Percentiles rank a stretch among this genome's conserved stretches.
Evolutionary conservation across 441 rosid species (phyloP).

Genomic region (Corymbia calophylla): DNA sequence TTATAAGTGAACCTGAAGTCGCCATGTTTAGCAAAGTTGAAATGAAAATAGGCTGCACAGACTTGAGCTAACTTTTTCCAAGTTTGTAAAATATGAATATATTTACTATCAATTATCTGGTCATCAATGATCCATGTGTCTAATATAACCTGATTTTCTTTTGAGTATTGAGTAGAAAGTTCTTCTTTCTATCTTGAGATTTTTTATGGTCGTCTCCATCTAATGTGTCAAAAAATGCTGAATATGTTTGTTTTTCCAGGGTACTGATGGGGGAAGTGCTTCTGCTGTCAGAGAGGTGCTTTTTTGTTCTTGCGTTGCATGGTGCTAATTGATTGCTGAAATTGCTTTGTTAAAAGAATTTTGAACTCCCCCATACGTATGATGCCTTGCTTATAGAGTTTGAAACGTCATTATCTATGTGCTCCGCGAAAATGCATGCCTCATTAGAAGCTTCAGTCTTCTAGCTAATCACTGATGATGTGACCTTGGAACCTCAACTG

Average conservation of each 20-base stretch:
- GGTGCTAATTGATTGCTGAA: neutral
- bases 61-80: neutral
- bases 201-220: neutral
- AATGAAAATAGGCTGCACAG: neutral
- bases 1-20: neutral
- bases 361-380: neutral
- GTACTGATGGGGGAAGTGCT: slow-evolving; percentile 17
- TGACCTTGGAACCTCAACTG: neutral
- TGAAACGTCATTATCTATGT: neutral
- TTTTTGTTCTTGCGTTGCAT: neutral
- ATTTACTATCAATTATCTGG: neutral
- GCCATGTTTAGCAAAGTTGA: neutral
- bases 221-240: neutral
- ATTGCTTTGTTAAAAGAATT: neutral
- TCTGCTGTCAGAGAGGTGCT: slow-evolving; percentile 59
- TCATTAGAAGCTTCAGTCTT: neutral
- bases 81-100: neutral
- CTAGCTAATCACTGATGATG: neutral
- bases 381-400: neutral
- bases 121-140: neutral
- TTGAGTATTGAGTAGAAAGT: neutral
- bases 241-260: slow-evolving; percentile 25
- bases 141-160: neutral
- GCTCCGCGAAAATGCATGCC: neutral
- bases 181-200: neutral